phyloP scores from a whole-genome alignment of 2,329 filamentous ascomycete genomes.

The Penicillium sp. region DNA sequence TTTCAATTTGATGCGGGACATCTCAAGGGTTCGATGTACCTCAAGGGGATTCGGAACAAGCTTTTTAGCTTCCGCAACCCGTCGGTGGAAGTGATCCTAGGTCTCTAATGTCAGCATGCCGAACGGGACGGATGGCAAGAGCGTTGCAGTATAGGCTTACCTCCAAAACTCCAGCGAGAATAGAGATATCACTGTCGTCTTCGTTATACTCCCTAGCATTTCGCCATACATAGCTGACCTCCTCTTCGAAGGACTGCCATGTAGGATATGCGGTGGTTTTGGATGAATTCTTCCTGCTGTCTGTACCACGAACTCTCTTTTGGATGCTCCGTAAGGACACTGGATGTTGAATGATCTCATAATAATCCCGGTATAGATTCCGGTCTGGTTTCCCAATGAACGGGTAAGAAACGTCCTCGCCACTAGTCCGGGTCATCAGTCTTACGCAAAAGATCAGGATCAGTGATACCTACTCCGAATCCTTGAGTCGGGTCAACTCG shows the following conservation, averaged over 20 bases:
- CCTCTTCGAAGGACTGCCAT: slow-evolving; percentile 80
- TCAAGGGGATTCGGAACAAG: slow-evolving; percentile 65
- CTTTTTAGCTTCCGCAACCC: slow-evolving; percentile 70
- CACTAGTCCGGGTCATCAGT: slow-evolving; percentile 41
- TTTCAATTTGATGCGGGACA: slow-evolving; percentile 79
- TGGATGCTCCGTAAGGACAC: slow-evolving; percentile 75
- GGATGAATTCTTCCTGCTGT: slow-evolving; percentile 64
- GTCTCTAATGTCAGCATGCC: slow-evolving; percentile 15
- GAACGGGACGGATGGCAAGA: neutral
- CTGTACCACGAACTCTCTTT: slow-evolving; percentile 72
- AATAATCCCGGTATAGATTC: slow-evolving; percentile 74
- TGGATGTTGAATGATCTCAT: slow-evolving; percentile 76
- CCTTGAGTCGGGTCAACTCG: slow-evolving; percentile 52
- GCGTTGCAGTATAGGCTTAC: slow-evolving; percentile 46
- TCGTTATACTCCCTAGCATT: slow-evolving; percentile 91
- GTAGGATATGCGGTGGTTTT: slow-evolving; percentile 70
- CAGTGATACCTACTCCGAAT: slow-evolving; percentile 43
- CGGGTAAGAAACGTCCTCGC: slow-evolving; percentile 68
- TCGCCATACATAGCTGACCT: slow-evolving; percentile 76
- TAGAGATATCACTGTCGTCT: slow-evolving; percentile 81
- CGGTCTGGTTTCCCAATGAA: slow-evolving; percentile 78
- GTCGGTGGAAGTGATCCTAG: slow-evolving; percentile 66
- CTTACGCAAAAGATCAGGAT: neutral
- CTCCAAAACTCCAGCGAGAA: slow-evolving; percentile 75
- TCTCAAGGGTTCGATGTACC: slow-evolving; percentile 42